Evolutionary conservation across 1,139 yeast genomes (phyloP), one percentile per base, ranked within the genome.

Genomic region (Kodamaea sp.): DNA sequence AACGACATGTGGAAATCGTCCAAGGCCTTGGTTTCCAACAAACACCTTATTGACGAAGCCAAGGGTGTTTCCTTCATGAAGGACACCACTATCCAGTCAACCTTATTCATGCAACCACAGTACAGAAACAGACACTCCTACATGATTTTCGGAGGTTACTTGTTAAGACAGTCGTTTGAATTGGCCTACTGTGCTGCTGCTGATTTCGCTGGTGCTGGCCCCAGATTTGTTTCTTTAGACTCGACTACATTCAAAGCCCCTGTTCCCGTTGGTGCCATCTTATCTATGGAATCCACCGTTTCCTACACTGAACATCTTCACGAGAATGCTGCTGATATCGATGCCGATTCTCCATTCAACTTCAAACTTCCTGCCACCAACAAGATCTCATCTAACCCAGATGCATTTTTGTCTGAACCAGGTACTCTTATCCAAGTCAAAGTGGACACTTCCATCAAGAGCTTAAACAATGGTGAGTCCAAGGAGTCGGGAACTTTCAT

Each of bases 21-120:
- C 4, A 74, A 76, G 47, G 51, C 59, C 26, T 51, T 76, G 26
- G 66, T 63, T 18, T 35, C 46, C 6, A 42, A 56, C 3, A 43
- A 21, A 6, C 9, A 11, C 7, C 4, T n/a, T 8, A 10, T 10
- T 16, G 23, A 16, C 2, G 6, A 37, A 62, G 32, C 79, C 16
- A 56, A 63, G 34, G 72, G 75, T 46, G 58, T 81, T 31, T 63
- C 73, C 29, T 77, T 75, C 50, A 86, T 87, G 95, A 73, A 76
- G 38, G 82, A 86, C 44, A 82, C 96, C 1, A 62, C 62, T 31
- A 73, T 85, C 38, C 68, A 74, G 35, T 84, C 95, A 7, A 86
- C 96, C 5, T 71, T 82, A 48, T 81, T 89, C 61, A 90, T 89
- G 94, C 97, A 89, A 63, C 97, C 97, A 2, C 97, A 89, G 63